Conservation (phyloP, 371 early-diverging fungal genomes). For the Apophysomyces variabilis region DNA sequence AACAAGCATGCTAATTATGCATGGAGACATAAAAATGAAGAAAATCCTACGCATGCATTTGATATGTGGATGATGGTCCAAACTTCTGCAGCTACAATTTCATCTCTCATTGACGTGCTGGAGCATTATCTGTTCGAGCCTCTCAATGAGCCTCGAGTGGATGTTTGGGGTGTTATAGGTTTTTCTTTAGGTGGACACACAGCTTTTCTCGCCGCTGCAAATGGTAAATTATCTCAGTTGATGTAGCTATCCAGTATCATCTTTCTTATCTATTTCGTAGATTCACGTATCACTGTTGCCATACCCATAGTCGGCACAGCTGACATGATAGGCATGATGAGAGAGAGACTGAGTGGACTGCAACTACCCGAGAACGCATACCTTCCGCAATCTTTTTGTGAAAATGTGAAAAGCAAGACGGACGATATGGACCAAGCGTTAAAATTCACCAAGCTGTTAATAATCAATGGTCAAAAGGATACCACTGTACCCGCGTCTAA, state of each 20-base stretch:
- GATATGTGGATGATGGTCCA: constrained; percentile 60
- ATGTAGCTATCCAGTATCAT: neutral
- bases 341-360: constrained; percentile 22
- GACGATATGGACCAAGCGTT: constrained; percentile 26
- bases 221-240: constrained; percentile 32
- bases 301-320: constrained; percentile 49
- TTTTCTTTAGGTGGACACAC: constrained; percentile 66
- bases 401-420: constrained; percentile 16
- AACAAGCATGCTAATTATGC: constrained; percentile 36
- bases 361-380: constrained; percentile 18
- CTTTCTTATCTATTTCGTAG: constrained; percentile 17
- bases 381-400: constrained; percentile 31
- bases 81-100: constrained; percentile 46
- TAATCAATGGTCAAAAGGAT: constrained; percentile 43
- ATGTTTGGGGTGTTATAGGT: constrained; percentile 56
- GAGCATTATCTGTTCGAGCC: constrained; percentile 51
- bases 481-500: constrained; percentile 31
- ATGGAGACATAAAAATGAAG: constrained; percentile 39
- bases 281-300: constrained; percentile 44
- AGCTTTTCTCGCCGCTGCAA: constrained; percentile 49
- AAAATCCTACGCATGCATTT: constrained; percentile 51
- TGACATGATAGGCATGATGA: constrained; percentile 38
- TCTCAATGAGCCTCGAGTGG: constrained; percentile 24
- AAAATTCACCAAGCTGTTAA: constrained; percentile 34
- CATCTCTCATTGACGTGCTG: constrained; percentile 56